Base-by-base conservation (phyloP, 1,139 yeast species). In the Scheffersomyces insectosa region DNA sequence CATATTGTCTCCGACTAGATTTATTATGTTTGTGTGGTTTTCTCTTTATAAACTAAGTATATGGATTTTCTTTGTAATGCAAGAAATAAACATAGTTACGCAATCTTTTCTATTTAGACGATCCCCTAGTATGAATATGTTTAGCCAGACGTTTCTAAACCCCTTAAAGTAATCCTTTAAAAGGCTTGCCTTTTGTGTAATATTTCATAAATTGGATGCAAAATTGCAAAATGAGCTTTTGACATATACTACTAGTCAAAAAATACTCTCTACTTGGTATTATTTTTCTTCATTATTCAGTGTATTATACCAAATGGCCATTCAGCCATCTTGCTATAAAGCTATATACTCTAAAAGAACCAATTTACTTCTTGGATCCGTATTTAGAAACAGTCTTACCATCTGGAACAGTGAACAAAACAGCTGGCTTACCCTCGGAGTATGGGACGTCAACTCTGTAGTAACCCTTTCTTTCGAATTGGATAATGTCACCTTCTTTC, bases 401-500 rank as follows among this genome's bases (percentile, higher is more conserved):
- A 66, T 93, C 99, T 48, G 98, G 99, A 56, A 93, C 90, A 52
- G 97, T 87, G 72, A 88, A 93, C 75, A 93, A 86, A 40, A 87
- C 85, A 50, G 83, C 87, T 47, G 82, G 81, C 54, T 82, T 72
- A 42, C 82, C 85, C 43, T 76, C 79, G 38, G 73, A 63, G 55
- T 76, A 78, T 32, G 78, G 70, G 55, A 81, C 65, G 65, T 93
- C 98, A 48, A 91, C 77, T 65, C 95, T 83, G 80, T 73, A 93
- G 78, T 89, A 93, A 55, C 98, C 98, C 78, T 93, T 93, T 79
- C 99, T 87, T 74, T 93, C 98, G 55, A 93, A 89, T 72, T 93
- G 98, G 56, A 93, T 84, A 48, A 91, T 77, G 52, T 88, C 96
- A 51, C 96, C 97, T 52, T 74, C 85, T 74, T 87, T 82, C 78